Evolutionary conservation across 495 filamentous ascomycete genomes (phyloP).

Genomic region (Podospora tetraspora): DNA sequence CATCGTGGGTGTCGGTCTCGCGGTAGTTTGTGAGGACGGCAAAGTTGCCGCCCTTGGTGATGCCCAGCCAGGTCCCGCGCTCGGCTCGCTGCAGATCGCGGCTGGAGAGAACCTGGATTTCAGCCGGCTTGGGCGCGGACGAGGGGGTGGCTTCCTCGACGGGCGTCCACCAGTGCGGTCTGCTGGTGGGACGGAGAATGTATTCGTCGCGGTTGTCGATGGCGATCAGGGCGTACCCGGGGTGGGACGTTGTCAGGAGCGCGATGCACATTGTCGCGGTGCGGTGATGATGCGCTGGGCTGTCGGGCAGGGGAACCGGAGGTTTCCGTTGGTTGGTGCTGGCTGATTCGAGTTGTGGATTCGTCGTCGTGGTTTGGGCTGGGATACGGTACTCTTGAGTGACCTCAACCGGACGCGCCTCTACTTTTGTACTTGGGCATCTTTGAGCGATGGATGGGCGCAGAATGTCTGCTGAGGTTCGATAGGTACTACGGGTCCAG

Average conservation of each 20-base stretch:
- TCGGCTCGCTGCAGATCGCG: constrained; percentile 48
- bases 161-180: constrained; percentile 74
- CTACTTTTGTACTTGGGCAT: not conserved
- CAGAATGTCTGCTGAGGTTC: not conserved
- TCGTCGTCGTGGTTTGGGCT: not conserved
- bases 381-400: not conserved
- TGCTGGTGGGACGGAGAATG: constrained; percentile 79
- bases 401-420: not conserved
- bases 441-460: not conserved
- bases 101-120: constrained; percentile 46
- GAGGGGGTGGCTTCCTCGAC: constrained; percentile 23
- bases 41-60: constrained; percentile 77
- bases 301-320: not conserved
- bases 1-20: constrained; percentile 57
- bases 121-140: constrained; percentile 6
- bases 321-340: not conserved
- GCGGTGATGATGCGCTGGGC: not conserved
- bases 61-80: constrained; percentile 86
- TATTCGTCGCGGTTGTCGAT: constrained; percentile 96
- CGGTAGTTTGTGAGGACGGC: constrained; percentile 94
- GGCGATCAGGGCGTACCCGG: constrained; percentile 80
- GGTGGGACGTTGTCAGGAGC: constrained; percentile 83
- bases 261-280: constrained; percentile 78
- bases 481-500: not conserved
- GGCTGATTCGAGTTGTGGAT: not conserved